These are phyloP conservation scores for Metarhizium anisopliae DNA, from an alignment of 2,329 filamentous ascomycete genomes.

Conservation along the genomic window DNA sequence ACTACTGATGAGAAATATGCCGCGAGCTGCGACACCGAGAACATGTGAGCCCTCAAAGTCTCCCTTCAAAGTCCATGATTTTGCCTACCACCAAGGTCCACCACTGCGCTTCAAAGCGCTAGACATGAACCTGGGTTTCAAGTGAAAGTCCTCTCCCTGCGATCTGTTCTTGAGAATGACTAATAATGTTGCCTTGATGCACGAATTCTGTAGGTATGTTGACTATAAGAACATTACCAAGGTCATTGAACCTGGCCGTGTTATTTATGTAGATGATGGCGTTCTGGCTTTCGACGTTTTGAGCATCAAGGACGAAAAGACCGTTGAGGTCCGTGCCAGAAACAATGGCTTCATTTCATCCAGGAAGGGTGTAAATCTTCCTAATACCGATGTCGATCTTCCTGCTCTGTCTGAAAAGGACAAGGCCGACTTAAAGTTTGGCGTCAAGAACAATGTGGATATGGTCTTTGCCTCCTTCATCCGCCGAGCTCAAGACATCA, in stretches of 20 bases:
- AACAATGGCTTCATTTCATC: conserved; percentile 99
- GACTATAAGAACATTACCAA: conserved; percentile 99
- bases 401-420: conserved; percentile 98
- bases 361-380: conserved; percentile 98
- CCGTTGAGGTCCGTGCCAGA: conserved; percentile 72
- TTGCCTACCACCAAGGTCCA: neutral
- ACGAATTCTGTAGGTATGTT: conserved; percentile 57
- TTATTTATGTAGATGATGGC: conserved; percentile 97
- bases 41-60: conserved; percentile 62
- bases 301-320: conserved; percentile 80
- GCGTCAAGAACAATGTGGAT: conserved; percentile 97
- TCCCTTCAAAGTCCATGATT: neutral
- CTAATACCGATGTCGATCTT: conserved; percentile 97
- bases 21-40: conserved; percentile 73
- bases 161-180: neutral
- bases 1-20: conserved; percentile 94
- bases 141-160: neutral
- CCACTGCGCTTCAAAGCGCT: neutral
- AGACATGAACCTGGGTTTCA: neutral
- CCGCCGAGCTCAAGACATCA: conserved; percentile 86
- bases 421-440: conserved; percentile 85
- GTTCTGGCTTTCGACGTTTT: conserved; percentile 94
- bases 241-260: conserved; percentile 83
- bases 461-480: conserved; percentile 99
- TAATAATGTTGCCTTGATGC: neutral